These are phyloP conservation scores for Boletus tomentosulus DNA, from an alignment of 768 basidiomycete species.

Conservation along the genomic window DNA sequence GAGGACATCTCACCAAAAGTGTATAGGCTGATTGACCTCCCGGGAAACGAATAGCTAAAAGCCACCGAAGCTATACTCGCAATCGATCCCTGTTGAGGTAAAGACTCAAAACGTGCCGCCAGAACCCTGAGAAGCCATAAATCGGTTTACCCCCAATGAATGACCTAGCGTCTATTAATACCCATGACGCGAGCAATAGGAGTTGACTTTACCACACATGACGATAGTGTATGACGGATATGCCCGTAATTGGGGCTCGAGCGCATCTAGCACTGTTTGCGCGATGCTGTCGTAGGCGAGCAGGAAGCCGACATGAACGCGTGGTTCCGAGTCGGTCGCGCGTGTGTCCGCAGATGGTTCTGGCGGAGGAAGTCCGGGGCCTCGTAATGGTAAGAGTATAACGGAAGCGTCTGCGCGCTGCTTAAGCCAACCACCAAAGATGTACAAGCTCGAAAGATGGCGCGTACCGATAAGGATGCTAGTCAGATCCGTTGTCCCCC, in stretches of 20 bases:
- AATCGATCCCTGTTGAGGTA: slow-evolving; percentile 31
- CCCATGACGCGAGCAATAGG: not conserved
- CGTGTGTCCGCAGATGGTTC: not conserved
- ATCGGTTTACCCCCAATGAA: slow-evolving; percentile 34
- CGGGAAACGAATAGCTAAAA: slow-evolving; percentile 29
- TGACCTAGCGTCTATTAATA: slow-evolving; percentile 29
- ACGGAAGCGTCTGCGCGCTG: slow-evolving; percentile 17
- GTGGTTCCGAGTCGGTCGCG: slow-evolving; percentile 12
- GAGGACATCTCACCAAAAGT: slow-evolving; percentile 39
- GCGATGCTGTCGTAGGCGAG: slow-evolving; percentile 35
- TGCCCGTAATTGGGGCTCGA: slow-evolving; percentile 28
- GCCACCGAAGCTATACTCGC: slow-evolving; percentile 37
- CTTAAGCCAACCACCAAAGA: not conserved
- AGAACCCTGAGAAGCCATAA: not conserved
- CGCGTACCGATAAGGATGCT: slow-evolving; percentile 18
- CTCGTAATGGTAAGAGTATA: slow-evolving; percentile 17
- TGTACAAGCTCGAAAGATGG: not conserved
- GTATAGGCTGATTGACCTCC: slow-evolving; percentile 30
- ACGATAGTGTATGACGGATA: slow-evolving; percentile 34
- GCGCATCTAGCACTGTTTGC: slow-evolving; percentile 23
- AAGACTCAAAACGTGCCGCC: slow-evolving; percentile 3
- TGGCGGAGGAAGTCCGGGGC: slow-evolving; percentile 23
- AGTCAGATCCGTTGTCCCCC: slow-evolving; percentile 32
- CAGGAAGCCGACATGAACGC: slow-evolving; percentile 36
- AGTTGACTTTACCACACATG: slow-evolving; percentile 26